Percentiles rank a stretch among this genome's conserved stretches.
Evolutionary conservation across 2,329 filamentous ascomycete species (phyloP).

Genomic region (Pleoardoris graminearum): DNA sequence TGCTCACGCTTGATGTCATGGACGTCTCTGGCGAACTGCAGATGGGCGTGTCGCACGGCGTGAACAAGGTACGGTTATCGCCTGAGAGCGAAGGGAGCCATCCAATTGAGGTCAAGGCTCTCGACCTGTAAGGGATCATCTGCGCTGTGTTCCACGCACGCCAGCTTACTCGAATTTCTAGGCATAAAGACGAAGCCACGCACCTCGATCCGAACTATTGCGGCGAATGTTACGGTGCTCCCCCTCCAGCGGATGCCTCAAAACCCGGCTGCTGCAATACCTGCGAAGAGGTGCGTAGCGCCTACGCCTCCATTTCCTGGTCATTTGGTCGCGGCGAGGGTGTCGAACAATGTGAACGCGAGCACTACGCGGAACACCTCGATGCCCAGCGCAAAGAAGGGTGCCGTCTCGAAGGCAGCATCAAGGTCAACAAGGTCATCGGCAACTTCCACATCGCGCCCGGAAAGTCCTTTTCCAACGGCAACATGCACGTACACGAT

Average conservation of each 20-base stretch:
- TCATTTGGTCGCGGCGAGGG: conserved; percentile 90
- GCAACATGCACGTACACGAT: conserved; percentile 97
- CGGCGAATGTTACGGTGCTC: conserved; percentile 87
- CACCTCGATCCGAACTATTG: conserved; percentile 94
- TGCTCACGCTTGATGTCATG: conserved; percentile 97
- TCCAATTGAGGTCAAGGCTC: conserved; percentile 41
- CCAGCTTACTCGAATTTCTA: conserved; percentile 37
- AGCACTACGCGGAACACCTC: conserved; percentile 89
- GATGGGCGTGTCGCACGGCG: conserved; percentile 87
- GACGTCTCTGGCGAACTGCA: conserved; percentile 98
- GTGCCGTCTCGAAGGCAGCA: conserved; percentile 87
- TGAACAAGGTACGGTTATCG: conserved; percentile 84
- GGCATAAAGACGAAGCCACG: conserved; percentile 67
- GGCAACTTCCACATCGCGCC: conserved; percentile 99
- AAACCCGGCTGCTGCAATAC: conserved; percentile 96
- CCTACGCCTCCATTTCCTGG: conserved; percentile 88
- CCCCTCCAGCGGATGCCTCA: conserved; percentile 67
- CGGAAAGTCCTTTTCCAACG: conserved; percentile 92
- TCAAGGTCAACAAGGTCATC: conserved; percentile 97
- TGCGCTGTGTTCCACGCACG: background rate
- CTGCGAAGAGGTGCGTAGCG: conserved; percentile 94
- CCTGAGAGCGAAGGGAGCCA: conserved; percentile 73
- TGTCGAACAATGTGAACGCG: conserved; percentile 92
- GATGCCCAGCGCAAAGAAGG: conserved; percentile 88
- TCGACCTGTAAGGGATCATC: conserved; percentile 42